phyloP scores from a whole-genome alignment of 257 asterid genomes.

The Nicotiana obtusifolia region DNA sequence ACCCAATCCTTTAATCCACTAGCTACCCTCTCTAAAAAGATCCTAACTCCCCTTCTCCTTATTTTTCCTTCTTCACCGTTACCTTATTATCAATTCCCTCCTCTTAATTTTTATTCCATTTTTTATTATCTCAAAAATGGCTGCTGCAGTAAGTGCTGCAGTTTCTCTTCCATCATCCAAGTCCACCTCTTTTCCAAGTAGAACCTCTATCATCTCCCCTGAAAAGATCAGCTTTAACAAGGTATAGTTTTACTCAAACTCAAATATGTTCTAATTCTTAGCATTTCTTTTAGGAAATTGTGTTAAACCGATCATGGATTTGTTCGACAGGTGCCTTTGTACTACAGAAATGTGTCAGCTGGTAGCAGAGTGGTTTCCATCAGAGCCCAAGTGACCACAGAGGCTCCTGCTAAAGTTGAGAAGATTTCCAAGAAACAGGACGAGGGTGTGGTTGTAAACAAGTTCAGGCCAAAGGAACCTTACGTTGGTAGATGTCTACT shows the following conservation, averaged over 20 bases:
- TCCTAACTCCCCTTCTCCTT: not conserved
- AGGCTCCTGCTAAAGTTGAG: slow-evolving; percentile 82
- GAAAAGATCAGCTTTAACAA: slow-evolving; percentile 66
- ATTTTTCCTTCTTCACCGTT: slow-evolving; percentile 5
- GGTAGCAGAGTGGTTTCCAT: slow-evolving; percentile 42
- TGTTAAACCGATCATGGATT: too few relatives aligned
- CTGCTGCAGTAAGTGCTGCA: slow-evolving; percentile 93
- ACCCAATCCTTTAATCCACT: slow-evolving; percentile 9
- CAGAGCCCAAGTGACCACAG: slow-evolving; percentile 89
- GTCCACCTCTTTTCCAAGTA: slow-evolving; percentile 48
- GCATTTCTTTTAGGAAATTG: too few relatives aligned
- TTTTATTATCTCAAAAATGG: slow-evolving; percentile 38
- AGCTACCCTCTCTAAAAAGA: not conserved
- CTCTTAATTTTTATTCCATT: not conserved
- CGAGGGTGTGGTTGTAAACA: slow-evolving; percentile 78
- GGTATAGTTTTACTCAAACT: too few relatives aligned
- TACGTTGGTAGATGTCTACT: slow-evolving; percentile 79
- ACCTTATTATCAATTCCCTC: not conserved
- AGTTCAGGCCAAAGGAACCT: slow-evolving; percentile 90
- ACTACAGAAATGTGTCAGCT: slow-evolving; percentile 46
- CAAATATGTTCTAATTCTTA: too few relatives aligned
- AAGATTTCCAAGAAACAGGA: slow-evolving; percentile 79
- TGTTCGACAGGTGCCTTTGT: slow-evolving; percentile 49
- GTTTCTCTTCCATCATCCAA: slow-evolving; percentile 79
- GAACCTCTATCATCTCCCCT: slow-evolving; percentile 48